Base-by-base conservation (phyloP, 345 rosid genomes). In the Eucalyptus erythrocorys region DNA sequence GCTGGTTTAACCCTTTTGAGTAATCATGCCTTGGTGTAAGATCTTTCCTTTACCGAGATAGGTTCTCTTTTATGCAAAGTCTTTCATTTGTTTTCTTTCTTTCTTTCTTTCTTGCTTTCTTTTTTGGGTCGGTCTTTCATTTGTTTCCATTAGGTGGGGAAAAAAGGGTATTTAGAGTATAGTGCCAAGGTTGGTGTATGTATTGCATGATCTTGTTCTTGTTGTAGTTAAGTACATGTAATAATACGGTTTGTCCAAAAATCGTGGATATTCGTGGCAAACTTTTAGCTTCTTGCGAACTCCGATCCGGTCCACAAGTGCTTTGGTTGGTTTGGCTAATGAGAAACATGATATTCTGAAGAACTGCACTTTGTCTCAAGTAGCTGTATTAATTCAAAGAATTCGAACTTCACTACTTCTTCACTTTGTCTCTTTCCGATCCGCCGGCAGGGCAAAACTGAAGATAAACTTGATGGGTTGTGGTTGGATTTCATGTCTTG, bases 1-100 rank as follows among this genome's bases (percentile, higher is more conserved):
- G 93, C 91, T 96, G 98, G 99, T 91, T 93, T 88, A 82, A 26
- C 71, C 86, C 82, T 76, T 76, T 37, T 76, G 47, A 76, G 24
- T 14, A 76, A 40, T 37, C 76, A 64, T 1, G 17, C 21, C 45
- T 6, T 3, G 24, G 21, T 21, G 80, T 34, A 68, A 34, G 80
- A 34, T 68, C 79, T 32, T 68, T 68, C n/a, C 16, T 68, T 68
- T 34, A 37, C 82, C 11, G 4, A 71, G 82, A 19, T 71, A 10
- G 45, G 27, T 10, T 37, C 45, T 68, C 4, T 34, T 71, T 71
- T 71, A 37, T 37, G 47, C 47, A 5, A 19, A 19, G 47, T 21
- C 27, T 76, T 76, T 6, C 47, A 21, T 37, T 59, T 59, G 26
- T 27, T 59, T 59, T 27, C 32, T 42, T 42, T 6, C 5, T 42